Base-by-base conservation (phyloP, 1,284 basidiomycete species). In the Melampsora americana region DNA sequence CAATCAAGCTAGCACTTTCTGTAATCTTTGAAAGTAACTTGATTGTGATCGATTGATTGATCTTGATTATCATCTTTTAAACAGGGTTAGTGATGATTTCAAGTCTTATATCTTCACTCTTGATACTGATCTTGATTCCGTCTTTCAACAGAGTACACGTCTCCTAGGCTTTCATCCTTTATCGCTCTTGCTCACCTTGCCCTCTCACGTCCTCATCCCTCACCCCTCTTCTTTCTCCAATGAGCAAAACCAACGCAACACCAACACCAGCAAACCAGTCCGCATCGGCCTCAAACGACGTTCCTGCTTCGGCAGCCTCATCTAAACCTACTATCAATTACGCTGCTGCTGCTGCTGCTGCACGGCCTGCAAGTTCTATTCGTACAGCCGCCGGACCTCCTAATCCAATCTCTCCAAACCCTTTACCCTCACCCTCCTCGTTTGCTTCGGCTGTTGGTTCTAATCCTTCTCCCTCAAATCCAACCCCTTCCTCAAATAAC, bases 161-260 rank as follows among this genome's bases (percentile, higher is more conserved):
- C 35, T 35, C 35, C 35, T 35, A 35, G 35, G 35, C 35, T 35
- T 35, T 35, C 35, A 9, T 35, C 35, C 35, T 35, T 35, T 9
- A 35, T 35, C 9, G 5, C 35, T 35, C 35, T 35, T 35, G 35
- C 53, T 44, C 69, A 44, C 23, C 28, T 61, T 46, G 23, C 46
- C 23, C 44, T 26, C 39, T 56, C 56, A 35, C 26, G 28, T 53
- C 30, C 23, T 28, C 26, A 28, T 28, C 60, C n/a, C 39, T 66
- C 64, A 56, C 64, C 28, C 35, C 46, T 26, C 59, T 62, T 67
- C 39, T 65, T 75, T 75, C 60, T 75, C 72, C 72, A 75, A 75
- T 75, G 72, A 75, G 72, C 72, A 75, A 75, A 75, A 75, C 72
- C 72, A 75, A 75, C 53, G 28, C 72, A 68, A 61, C 72, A 44